Percentiles rank a stretch among this genome's conserved stretches.
Evolutionary conservation across 257 asterid species (phyloP).

Genomic region (Gentiana straminea): DNA sequence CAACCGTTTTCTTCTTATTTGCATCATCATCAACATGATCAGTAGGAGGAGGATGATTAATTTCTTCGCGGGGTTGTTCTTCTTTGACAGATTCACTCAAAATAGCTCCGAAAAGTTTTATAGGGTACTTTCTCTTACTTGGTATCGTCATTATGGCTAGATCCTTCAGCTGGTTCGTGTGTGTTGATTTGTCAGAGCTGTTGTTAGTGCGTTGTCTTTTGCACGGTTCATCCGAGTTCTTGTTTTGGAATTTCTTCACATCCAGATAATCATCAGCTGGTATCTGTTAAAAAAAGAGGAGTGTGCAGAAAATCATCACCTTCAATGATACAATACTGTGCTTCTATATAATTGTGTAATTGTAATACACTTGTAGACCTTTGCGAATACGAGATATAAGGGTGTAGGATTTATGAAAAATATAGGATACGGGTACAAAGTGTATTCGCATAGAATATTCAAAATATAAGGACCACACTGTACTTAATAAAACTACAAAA

Average conservation of each 20-base stretch:
- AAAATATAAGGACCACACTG: no score
- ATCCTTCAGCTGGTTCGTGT: conserved; percentile 47
- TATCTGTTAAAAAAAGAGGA: no score
- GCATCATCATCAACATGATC: conserved; percentile 88
- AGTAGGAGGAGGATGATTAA: conserved; percentile 18
- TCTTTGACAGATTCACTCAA: conserved; percentile 45
- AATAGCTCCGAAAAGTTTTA: conserved; percentile 49
- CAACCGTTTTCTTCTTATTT: conserved; percentile 84
- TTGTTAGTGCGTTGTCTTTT: conserved; percentile 45
- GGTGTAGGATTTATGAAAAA: no score
- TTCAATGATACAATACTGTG: no score
- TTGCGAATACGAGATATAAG: no score
- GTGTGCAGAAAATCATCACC: no score
- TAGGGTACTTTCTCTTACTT: conserved; percentile 43
- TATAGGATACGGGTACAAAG: no score
- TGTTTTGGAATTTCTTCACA: conserved; percentile 33
- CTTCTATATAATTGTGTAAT: no score
- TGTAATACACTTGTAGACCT: no score
- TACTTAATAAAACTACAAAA: no score
- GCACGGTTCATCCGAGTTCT: conserved; percentile 64
- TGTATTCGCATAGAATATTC: no score
- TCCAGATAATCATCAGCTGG: conserved; percentile 16
- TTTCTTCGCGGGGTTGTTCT: conserved; percentile 13
- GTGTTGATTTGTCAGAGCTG: conserved; percentile 86
- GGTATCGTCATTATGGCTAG: conserved; percentile 50